Percentiles rank a stretch among this genome's conserved stretches.
These are phyloP conservation scores for Chlorella sp. DNA, from an alignment of 139 green algal species.

Conservation along the genomic window DNA sequence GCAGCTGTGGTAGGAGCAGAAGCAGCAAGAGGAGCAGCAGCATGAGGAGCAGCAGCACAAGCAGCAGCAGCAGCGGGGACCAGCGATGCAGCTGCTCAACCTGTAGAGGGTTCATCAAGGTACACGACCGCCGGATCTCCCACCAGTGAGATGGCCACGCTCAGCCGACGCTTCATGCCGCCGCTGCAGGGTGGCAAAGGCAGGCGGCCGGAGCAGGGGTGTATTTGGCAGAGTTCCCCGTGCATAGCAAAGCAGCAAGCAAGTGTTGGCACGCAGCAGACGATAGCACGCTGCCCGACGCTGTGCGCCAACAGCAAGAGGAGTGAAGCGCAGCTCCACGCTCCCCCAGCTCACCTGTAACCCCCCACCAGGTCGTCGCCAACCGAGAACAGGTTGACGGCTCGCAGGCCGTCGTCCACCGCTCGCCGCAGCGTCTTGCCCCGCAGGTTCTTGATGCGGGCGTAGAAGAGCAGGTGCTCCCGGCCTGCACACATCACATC, in stretches of 20 bases:
- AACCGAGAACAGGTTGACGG: constrained; percentile 63
- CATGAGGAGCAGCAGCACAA: neutral
- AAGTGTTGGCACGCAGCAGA: no score
- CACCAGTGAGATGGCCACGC: constrained; percentile 63
- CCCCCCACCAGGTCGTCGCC: constrained; percentile 34
- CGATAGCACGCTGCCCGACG: no score
- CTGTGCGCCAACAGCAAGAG: no score
- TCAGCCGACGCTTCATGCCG: constrained; percentile 64
- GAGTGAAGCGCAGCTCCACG: neutral
- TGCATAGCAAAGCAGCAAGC: no score
- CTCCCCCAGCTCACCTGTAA: constrained; percentile 21
- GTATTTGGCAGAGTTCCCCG: no score
- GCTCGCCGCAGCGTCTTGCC: constrained; percentile 47
- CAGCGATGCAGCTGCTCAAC: no score
- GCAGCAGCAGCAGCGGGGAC: no score
- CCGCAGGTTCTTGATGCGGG: constrained; percentile 81
- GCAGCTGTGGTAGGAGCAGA: no score
- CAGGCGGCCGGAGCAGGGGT: no score
- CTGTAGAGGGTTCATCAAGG: constrained; percentile 76
- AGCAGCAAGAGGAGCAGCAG: no score
- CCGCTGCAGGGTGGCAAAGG: no score
- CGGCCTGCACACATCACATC: constrained; percentile 38
- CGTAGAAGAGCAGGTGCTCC: constrained; percentile 96
- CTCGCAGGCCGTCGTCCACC: constrained; percentile 61
- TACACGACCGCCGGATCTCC: constrained; percentile 69